Base-by-base conservation (phyloP, 2,329 filamentous ascomycete genomes). In the Huntiella abstrusa region DNA sequence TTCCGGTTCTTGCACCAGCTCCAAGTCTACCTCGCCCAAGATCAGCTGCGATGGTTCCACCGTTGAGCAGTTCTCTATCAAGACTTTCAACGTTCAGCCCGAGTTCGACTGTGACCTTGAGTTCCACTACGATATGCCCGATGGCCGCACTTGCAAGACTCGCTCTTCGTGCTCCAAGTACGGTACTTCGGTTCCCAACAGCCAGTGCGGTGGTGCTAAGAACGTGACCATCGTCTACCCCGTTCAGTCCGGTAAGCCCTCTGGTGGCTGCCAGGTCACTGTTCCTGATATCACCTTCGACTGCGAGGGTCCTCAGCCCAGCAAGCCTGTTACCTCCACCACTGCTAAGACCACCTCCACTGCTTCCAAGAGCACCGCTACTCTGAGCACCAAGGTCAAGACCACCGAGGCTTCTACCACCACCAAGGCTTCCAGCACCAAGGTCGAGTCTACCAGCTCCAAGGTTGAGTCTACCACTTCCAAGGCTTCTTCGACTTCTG, bases 151-250 rank as follows among this genome's bases (percentile, higher is more conserved):
- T 50, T 96, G 88, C 77, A 88, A 83, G 66, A 81, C 92, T 56
- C 76, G 74, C 52, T 67, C 73, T 53, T 58, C 68, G 45, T 92
- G 84, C 73, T 73, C 69, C 52, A 66, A 70, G 47, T 65, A 69
- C 12, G 83, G 83, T 56, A 78, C 75, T 49, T 73, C 71, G 41
- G 69, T 95, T 55, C 65, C 75, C 64, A 95, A 95, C 73, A 75
- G 68, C 51, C 85, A 95, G 70, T 96, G 88, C 60, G 88, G 86
- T 73, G 87, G 87, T 62, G 87, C 88, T 53, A 84, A 72, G 59
- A 77, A 75, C 49, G 85, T 95, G 51, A 77, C 73, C 46, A 77
- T 95, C 59, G 64, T 77, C 59, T 75, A 69, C 62, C 70, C 73
- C 52, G 62, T 73, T 49, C 74, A 79, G 58, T 64, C 73, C 52